phyloP scores from a whole-genome alignment of 2,329 filamentous ascomycete genomes.

The Keithomyces neogunnii region DNA sequence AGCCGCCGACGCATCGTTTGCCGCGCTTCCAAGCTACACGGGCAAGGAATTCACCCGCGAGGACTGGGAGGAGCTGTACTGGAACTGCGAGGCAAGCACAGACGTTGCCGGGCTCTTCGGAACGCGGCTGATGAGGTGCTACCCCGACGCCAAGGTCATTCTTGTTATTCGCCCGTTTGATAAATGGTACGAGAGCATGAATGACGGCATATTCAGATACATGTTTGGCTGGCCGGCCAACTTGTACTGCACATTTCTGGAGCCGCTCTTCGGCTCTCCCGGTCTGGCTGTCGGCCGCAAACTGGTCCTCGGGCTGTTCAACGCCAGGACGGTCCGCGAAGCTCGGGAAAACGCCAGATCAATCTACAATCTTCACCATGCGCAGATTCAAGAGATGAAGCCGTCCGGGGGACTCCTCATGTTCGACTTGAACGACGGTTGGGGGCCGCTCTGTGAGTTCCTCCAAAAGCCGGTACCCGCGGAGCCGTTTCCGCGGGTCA shows the following conservation, averaged over 20 bases:
- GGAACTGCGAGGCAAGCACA: constrained; percentile 19
- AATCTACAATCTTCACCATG: constrained; percentile 21
- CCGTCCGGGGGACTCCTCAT: constrained; percentile 18
- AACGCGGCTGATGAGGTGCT: constrained; percentile 18
- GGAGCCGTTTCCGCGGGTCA: constrained; percentile 21
- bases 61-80: constrained; percentile 25
- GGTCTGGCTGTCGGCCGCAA: constrained; percentile 17
- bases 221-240: constrained; percentile 12
- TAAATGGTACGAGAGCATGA: constrained; percentile 21
- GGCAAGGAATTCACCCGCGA: constrained; percentile 17
- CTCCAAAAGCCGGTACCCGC: constrained; percentile 22
- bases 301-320: constrained; percentile 19
- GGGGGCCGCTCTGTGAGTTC: constrained; percentile 28
- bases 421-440: constrained; percentile 24
- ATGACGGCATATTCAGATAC: constrained; percentile 19
- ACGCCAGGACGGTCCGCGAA: constrained; percentile 14
- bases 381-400: constrained; percentile 17
- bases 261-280: constrained; percentile 22
- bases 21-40: constrained; percentile 17
- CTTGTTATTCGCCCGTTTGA: constrained; percentile 22
- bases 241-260: constrained; percentile 14
- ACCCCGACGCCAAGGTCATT: constrained; percentile 25
- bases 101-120: constrained; percentile 21
- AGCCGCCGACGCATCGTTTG: constrained; percentile 22
- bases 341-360: constrained; percentile 12